phyloP scores from a whole-genome alignment of 2,329 filamentous ascomycete genomes.

The Aspergillus fumigatus region DNA sequence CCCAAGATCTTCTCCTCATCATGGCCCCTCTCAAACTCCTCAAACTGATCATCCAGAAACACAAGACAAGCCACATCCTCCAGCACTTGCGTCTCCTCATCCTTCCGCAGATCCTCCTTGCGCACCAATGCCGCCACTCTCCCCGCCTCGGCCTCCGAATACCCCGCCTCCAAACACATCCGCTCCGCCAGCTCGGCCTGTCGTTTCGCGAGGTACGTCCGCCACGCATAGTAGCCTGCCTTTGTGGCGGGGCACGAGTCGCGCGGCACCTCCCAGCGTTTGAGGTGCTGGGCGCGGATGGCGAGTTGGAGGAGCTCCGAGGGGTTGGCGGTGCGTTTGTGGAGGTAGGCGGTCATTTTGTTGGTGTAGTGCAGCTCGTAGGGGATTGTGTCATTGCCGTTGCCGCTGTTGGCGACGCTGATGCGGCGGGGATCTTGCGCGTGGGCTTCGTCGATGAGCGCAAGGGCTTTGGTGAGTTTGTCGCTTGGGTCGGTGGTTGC shows the following conservation, averaged over 20 bases:
- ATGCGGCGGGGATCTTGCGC: constrained; percentile 59
- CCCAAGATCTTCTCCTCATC: constrained; percentile 69
- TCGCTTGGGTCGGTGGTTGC: constrained; percentile 21
- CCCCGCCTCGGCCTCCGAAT: constrained; percentile 50
- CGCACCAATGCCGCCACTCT: constrained; percentile 68
- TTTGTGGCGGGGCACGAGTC: constrained; percentile 68
- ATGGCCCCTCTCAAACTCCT: constrained; percentile 65
- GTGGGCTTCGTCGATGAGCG: constrained; percentile 70
- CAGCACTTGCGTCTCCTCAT: constrained; percentile 60
- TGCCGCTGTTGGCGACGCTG: constrained; percentile 1
- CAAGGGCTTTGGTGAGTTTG: constrained; percentile 48
- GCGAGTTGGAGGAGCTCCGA: constrained; percentile 67
- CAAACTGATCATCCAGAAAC: constrained; percentile 82
- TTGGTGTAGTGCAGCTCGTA: constrained; percentile 80
- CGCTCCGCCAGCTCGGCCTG: constrained; percentile 58
- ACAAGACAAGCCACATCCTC: constrained; percentile 86
- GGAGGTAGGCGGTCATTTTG: constrained; percentile 73
- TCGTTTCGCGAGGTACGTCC: constrained; percentile 66
- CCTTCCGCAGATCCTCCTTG: constrained; percentile 66
- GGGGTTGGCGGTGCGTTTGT: constrained; percentile 55
- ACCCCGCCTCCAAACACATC: constrained; percentile 52
- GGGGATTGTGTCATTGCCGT: constrained; percentile 42
- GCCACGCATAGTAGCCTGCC: constrained; percentile 75
- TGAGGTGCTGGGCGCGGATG: constrained; percentile 79
- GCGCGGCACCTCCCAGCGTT: constrained; percentile 78